Evolutionary conservation across 2,329 filamentous ascomycete species (phyloP), one percentile per base, ranked within the genome.

Genomic region (Chaetomium sp.): DNA sequence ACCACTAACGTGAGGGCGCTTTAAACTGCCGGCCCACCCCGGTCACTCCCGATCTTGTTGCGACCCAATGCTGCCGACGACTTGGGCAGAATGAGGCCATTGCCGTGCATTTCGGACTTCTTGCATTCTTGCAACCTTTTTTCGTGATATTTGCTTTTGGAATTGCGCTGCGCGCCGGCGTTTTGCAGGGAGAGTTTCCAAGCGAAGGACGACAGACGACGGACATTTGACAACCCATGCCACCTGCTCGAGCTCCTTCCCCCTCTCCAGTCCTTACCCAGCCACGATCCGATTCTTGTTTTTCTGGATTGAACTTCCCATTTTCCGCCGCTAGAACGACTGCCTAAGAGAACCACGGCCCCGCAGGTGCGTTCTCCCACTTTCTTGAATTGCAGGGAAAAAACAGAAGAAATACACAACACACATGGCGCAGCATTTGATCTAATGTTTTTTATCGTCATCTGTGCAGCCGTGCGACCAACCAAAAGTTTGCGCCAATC

Each of bases 371-470:
- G 44, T 50, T 41, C 45, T 42, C n/a, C 53, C 52, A 34, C 44
- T 40, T 44, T n/a, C 45, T 27, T 3, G 19, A 27, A 27, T 27
- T 27, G 19, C 19, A 27, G 19, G 19, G 3, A 27, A 27, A 3
- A 27, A 27, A 27, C n/a, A 27, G 19, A 33, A 37, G 35, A 14
- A 53, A 47, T 49, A 47, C 32, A 40, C 50, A 14, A 35, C 43
- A 45, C 53, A 57, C 19, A 27, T 27, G 19, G 19, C 19, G 19
- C 19, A 53, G 32, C 32, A 36, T 44, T 19, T 44, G 45, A 46
- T 59, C 63, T 66, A 61, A 55, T 59, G 47, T 49, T 67, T 62
- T 14, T 65, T 63, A 57, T 65, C 65, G 61, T 56, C 62, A 56
- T 61, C 57, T 60, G 55, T 58, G 59, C 57, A 59, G 53, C 57